Evolutionary conservation across 169 alveolate genomes (phyloP).

Genomic region (Eimeria acervulina): DNA sequence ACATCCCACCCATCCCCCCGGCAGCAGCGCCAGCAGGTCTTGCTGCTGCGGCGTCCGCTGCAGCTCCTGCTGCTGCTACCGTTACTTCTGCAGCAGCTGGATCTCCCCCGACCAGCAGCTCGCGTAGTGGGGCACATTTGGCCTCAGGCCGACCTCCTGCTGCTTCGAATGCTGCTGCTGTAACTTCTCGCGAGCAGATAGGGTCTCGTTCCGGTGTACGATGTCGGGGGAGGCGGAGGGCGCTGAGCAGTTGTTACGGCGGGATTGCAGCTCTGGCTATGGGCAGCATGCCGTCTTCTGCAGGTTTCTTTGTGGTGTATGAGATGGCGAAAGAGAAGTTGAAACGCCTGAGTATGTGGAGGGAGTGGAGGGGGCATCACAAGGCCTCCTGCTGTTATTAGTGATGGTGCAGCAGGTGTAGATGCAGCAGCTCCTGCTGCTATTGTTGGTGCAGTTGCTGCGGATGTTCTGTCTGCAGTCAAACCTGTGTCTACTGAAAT

Average conservation of each 20-base stretch:
- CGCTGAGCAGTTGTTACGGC: slow-evolving; percentile 23
- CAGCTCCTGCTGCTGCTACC: background rate
- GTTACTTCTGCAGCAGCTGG: slow-evolving; percentile 2
- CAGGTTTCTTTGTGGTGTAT: slow-evolving; percentile 51
- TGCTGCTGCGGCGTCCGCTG: background rate
- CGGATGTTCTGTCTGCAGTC: background rate
- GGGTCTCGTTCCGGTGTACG: background rate
- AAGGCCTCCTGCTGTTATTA: background rate
- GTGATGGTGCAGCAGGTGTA: background rate
- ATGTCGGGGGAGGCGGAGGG: background rate
- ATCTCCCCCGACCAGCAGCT: background rate
- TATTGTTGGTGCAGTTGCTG: background rate
- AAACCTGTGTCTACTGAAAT: background rate
- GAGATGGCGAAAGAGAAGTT: slow-evolving; percentile 69
- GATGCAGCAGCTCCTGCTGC: background rate
- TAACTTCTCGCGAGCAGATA: background rate
- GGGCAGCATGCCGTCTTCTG: slow-evolving; percentile 79
- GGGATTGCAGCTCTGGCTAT: slow-evolving; percentile 63
- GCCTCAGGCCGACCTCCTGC: too few relatives aligned
- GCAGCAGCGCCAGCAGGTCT: slow-evolving; percentile 12
- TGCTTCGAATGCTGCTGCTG: background rate
- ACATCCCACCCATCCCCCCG: background rate
- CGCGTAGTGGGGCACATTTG: background rate
- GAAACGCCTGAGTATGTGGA: background rate
- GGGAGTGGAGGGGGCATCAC: background rate